Percentiles rank a stretch among this genome's conserved stretches.
phyloP scores from a whole-genome alignment of 345 rosid genomes.

The Clausena lansium region DNA sequence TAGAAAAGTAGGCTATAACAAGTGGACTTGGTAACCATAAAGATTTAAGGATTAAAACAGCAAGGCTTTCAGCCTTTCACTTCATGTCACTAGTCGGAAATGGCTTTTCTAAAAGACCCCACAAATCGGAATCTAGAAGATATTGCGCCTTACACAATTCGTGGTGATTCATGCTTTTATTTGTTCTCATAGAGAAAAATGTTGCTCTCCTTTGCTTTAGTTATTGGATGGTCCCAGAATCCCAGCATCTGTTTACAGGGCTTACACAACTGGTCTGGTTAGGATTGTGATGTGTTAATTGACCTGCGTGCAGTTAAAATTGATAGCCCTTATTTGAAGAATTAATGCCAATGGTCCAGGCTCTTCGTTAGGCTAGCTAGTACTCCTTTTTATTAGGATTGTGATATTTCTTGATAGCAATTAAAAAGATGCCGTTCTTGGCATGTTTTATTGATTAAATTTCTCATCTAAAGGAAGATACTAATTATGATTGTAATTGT shows the following conservation, averaged over 20 bases:
- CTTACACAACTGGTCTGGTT: neutral
- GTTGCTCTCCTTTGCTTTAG: constrained; percentile 1
- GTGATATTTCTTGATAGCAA: neutral
- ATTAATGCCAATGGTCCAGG: neutral
- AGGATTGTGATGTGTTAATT: neutral
- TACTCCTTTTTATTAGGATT: neutral
- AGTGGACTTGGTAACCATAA: neutral
- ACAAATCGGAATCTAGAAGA: constrained; percentile 45
- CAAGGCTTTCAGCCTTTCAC: neutral
- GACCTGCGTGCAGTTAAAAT: neutral
- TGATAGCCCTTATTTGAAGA: neutral
- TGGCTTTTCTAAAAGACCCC: constrained; percentile 20
- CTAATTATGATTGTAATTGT: neutral
- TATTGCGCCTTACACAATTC: constrained; percentile 15
- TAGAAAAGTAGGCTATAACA: neutral
- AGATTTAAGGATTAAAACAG: neutral
- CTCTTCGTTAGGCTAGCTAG: neutral
- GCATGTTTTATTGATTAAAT: neutral
- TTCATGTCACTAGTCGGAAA: neutral
- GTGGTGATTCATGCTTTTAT: constrained; percentile 20
- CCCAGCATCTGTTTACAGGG: neutral
- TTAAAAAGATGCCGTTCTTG: neutral
- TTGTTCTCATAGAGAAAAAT: constrained; percentile 17
- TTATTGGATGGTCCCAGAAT: constrained; percentile 25
- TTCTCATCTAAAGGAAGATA: neutral